Percentiles rank a stretch among this genome's conserved stretches.
Evolutionary conservation across 306 rosid genomes (phyloP).

Genomic region (Myrica gale): DNA sequence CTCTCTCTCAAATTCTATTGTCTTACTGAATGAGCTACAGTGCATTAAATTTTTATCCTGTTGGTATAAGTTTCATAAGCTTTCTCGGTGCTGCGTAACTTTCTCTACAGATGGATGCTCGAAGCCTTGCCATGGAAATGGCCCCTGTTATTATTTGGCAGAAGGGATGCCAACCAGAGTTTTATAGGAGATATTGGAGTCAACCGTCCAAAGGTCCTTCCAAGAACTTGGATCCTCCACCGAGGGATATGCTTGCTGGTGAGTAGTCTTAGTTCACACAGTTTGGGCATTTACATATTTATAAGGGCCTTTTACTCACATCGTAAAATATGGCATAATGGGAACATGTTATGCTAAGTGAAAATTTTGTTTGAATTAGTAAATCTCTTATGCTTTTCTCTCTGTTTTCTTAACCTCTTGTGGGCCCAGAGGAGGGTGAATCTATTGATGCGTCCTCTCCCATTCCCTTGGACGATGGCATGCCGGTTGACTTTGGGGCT

Average conservation of each 20-base stretch:
- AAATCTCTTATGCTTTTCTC: conserved; percentile 3
- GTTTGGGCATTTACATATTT: neutral
- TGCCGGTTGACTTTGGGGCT: conserved; percentile 72
- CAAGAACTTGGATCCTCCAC: conserved; percentile 46
- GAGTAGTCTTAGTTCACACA: conserved; percentile 21
- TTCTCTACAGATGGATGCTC: conserved; percentile 69
- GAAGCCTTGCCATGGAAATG: conserved; percentile 87
- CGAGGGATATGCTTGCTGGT: conserved; percentile 88
- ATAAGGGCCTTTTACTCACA: neutral
- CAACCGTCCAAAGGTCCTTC: conserved; percentile 56
- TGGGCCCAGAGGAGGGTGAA: conserved; percentile 66
- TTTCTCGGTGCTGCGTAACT: conserved; percentile 32
- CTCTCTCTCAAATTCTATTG: neutral
- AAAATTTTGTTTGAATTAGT: neutral
- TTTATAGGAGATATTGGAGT: conserved; percentile 65
- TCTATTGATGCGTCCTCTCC: conserved; percentile 63
- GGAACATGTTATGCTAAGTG: neutral
- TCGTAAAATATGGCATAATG: neutral
- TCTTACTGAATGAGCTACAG: neutral
- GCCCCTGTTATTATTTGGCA: conserved; percentile 90
- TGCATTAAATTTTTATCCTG: neutral
- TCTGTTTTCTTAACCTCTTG: neutral
- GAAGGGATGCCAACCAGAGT: conserved; percentile 58
- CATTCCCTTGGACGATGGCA: conserved; percentile 92
- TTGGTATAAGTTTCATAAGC: conserved; percentile 11